phyloP scores from a whole-genome alignment of 176 grass and related monocot species.

The Thalia dealbata region DNA sequence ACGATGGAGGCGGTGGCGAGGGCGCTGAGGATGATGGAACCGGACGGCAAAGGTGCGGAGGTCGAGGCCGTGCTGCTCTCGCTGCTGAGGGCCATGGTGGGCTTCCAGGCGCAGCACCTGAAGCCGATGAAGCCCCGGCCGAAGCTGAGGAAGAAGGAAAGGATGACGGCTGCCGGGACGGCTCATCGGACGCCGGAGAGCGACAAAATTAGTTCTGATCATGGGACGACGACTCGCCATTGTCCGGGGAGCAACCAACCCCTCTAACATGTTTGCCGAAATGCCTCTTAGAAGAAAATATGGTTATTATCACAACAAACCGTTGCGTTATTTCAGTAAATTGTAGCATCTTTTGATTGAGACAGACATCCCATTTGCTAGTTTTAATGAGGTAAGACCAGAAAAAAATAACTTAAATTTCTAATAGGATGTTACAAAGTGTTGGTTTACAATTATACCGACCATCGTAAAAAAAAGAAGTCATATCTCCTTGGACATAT shows the following conservation, averaged over 20 bases:
- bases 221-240: neutral
- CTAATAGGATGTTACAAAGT: neutral
- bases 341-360: neutral
- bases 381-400: no score
- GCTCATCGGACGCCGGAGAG: neutral
- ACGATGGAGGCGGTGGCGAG: slow-evolving; percentile 75
- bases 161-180: slow-evolving; percentile 25
- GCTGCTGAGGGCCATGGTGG: slow-evolving; percentile 57
- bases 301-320: neutral
- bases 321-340: neutral
- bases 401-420: no score
- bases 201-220: neutral
- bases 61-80: slow-evolving; percentile 46
- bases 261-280: neutral
- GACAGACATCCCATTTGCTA: neutral
- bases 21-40: slow-evolving; percentile 68
- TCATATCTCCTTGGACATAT: no score
- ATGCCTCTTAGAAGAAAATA: neutral
- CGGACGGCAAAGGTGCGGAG: slow-evolving; percentile 27
- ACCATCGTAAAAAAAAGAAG: neutral
- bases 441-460: neutral
- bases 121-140: slow-evolving; percentile 29
- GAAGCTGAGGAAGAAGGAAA: slow-evolving; percentile 47
- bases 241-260: no score
- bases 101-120: slow-evolving; percentile 56